Percentiles rank a stretch among this genome's conserved stretches.
phyloP scores from a whole-genome alignment of 2,329 filamentous ascomycete species.

The Curvularia spicifera region DNA sequence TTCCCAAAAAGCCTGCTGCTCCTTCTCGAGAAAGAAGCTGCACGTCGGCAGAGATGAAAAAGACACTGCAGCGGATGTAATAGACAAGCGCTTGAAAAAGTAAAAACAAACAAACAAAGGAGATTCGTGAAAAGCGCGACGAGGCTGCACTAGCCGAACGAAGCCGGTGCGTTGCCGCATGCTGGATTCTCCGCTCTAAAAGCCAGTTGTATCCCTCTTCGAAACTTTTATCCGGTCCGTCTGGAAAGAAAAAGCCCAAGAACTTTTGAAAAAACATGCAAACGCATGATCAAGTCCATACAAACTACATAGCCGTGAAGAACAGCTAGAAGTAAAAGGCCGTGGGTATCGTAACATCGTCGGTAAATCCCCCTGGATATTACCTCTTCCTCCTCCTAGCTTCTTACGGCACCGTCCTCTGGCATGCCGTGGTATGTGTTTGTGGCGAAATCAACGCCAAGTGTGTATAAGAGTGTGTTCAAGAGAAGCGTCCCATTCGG shows the following conservation, averaged over 20 bases:
- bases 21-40: conserved; percentile 21
- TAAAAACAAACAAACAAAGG: conserved; percentile 9
- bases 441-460: conserved; percentile 11
- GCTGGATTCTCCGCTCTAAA: conserved; percentile 8
- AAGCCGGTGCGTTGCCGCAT: conserved; percentile 16
- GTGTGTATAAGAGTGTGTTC: conserved; percentile 14
- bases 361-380: conserved; percentile 20
- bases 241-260: conserved; percentile 21
- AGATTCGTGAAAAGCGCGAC: conserved; percentile 9
- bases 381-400: conserved; percentile 21
- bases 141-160: conserved; percentile 13
- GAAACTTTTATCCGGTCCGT: conserved; percentile 31
- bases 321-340: conserved; percentile 34
- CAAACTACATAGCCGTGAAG: conserved; percentile 32
- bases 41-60: conserved; percentile 15
- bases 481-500: conserved; percentile 47
- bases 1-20: conserved; percentile 28
- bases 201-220: conserved; percentile 11
- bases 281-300: conserved; percentile 35
- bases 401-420: conserved; percentile 22
- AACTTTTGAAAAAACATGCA: conserved; percentile 39
- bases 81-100: conserved; percentile 17
- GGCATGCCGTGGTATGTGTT: neutral
- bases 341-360: conserved; percentile 49
- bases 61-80: conserved; percentile 12